Percentiles rank a stretch among this genome's conserved stretches.
Evolutionary conservation across 2,329 filamentous ascomycete species (phyloP).

Genomic region (Fusarium odoratissimum): DNA sequence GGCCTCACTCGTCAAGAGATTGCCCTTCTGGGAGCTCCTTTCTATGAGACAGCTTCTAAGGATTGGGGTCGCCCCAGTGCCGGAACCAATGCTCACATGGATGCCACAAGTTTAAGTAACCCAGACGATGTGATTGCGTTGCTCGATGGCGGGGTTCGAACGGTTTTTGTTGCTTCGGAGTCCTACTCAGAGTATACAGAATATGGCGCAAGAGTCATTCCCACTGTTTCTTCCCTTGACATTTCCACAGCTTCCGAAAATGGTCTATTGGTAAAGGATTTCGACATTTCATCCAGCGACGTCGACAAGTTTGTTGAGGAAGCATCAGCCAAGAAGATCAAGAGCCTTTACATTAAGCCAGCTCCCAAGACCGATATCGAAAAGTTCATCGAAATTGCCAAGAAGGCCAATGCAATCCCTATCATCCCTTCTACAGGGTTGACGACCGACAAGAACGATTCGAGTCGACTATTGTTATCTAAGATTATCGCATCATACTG

Average conservation of each 20-base stretch:
- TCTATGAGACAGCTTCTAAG: constrained; percentile 65
- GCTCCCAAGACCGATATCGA: constrained; percentile 59
- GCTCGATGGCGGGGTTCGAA: constrained; percentile 85
- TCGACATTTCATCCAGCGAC: constrained; percentile 59
- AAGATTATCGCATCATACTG: constrained; percentile 80
- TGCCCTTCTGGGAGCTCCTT: constrained; percentile 68
- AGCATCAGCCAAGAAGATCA: constrained; percentile 58
- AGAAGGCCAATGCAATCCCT: constrained; percentile 70
- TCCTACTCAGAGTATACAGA: constrained; percentile 71
- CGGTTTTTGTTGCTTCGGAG: constrained; percentile 81
- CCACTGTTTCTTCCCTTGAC: constrained; percentile 60
- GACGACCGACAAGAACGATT: constrained; percentile 73
- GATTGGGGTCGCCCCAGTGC: constrained; percentile 61
- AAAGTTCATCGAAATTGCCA: constrained; percentile 59
- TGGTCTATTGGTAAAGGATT: constrained; percentile 64
- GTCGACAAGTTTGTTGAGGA: constrained; percentile 58
- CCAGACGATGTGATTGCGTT: constrained; percentile 81
- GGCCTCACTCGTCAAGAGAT: constrained; percentile 69
- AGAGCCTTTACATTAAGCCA: constrained; percentile 64
- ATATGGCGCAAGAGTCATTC: constrained; percentile 67
- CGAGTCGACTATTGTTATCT: constrained; percentile 68
- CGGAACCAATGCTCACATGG: constrained; percentile 75
- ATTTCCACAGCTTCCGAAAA: constrained; percentile 60
- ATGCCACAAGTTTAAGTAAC: constrained; percentile 76
- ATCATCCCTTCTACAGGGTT: constrained; percentile 78